These are phyloP conservation scores for Fusarium fracticaudum DNA, from an alignment of 2,329 filamentous ascomycete species.

Conservation along the genomic window DNA sequence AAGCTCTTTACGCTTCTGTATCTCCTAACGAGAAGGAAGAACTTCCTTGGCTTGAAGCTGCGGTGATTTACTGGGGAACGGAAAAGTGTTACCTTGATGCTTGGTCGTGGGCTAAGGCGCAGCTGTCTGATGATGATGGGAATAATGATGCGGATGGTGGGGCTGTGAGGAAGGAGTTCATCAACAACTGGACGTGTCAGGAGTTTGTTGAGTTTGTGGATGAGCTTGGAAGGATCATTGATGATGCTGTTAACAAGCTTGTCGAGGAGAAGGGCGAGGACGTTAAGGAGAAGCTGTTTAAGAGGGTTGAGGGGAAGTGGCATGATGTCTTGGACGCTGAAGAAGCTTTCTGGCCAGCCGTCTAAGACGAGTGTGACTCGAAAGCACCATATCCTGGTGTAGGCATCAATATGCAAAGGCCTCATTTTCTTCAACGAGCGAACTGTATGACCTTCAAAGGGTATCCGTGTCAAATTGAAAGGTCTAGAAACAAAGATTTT, in stretches of 20 bases:
- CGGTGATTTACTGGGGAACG: slow-evolving; percentile 81
- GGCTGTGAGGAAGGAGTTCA: slow-evolving; percentile 70
- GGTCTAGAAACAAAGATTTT: slow-evolving; percentile 29
- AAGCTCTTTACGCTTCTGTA: slow-evolving; percentile 63
- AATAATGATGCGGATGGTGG: slow-evolving; percentile 70
- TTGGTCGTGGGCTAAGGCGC: slow-evolving; percentile 62
- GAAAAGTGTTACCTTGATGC: slow-evolving; percentile 72
- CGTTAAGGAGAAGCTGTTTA: slow-evolving; percentile 45
- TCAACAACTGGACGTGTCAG: slow-evolving; percentile 72
- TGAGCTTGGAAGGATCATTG: slow-evolving; percentile 62
- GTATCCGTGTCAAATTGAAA: slow-evolving; percentile 38
- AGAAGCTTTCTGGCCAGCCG: slow-evolving; percentile 65
- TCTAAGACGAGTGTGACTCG: neutral
- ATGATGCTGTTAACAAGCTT: slow-evolving; percentile 58
- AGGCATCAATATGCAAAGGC: too few relatives aligned
- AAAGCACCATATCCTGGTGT: accelerated
- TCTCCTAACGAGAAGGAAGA: slow-evolving; percentile 54
- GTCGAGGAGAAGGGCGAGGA: slow-evolving; percentile 49
- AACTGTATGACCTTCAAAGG: slow-evolving; percentile 4
- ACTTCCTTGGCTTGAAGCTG: slow-evolving; percentile 69
- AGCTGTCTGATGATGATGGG: slow-evolving; percentile 42
- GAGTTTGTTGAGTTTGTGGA: slow-evolving; percentile 70
- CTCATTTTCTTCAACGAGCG: neutral
- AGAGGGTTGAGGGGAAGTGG: slow-evolving; percentile 57
- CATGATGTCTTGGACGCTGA: slow-evolving; percentile 65